A percentile compares a stretch with the other conserved stretches of the same genome.
Evolutionary conservation across 176 grass and related monocot genomes (phyloP).

Genomic region (Dendrocalamus sinicus): DNA sequence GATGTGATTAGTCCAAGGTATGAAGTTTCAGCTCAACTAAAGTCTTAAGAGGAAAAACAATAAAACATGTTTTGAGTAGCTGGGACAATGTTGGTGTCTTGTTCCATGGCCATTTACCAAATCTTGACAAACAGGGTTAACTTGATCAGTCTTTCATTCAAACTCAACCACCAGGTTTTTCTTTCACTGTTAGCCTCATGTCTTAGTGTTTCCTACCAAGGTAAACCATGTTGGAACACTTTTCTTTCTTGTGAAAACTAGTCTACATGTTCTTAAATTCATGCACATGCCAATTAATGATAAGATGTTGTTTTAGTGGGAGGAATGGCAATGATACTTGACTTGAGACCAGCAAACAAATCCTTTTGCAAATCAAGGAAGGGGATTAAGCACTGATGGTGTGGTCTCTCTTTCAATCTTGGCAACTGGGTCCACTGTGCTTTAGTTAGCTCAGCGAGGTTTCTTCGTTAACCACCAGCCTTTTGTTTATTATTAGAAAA

Average conservation of each 20-base stretch:
- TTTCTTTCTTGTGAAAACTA: neutral
- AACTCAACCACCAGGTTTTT: neutral
- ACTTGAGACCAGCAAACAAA: neutral
- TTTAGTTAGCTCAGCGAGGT: constrained; percentile 29
- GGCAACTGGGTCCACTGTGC: neutral
- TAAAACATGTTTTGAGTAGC: neutral
- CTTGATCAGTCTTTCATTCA: neutral
- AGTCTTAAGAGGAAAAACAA: no score
- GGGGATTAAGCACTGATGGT: neutral
- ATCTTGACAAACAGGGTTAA: neutral
- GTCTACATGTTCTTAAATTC: neutral
- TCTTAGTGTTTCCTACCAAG: neutral
- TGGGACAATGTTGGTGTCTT: neutral
- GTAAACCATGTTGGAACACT: neutral
- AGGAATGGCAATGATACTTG: neutral
- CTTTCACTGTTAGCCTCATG: neutral
- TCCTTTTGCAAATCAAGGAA: neutral
- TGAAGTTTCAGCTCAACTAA: neutral
- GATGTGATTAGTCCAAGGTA: neutral
- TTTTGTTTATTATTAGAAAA: no score
- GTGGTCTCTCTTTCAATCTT: neutral
- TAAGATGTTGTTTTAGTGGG: neutral
- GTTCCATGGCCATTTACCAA: neutral
- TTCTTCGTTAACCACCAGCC: neutral
- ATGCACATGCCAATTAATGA: neutral